Percentiles rank a stretch among this genome's conserved stretches.
These are phyloP conservation scores for Lasiodiplodia citricola DNA, from an alignment of 2,329 filamentous ascomycete genomes.

Conservation along the genomic window DNA sequence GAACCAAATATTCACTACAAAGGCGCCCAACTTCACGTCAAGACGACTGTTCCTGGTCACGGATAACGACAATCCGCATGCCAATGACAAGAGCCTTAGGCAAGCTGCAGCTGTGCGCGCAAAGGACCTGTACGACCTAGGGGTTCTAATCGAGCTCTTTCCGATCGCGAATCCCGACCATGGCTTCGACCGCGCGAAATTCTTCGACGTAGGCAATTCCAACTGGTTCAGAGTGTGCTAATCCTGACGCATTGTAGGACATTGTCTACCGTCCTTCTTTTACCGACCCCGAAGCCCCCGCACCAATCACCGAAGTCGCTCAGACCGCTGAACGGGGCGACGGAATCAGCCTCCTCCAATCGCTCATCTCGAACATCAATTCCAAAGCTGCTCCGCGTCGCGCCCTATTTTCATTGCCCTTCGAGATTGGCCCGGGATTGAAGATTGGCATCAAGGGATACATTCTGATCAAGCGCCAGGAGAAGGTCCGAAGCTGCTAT, in stretches of 20 bases:
- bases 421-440: conserved; percentile 85
- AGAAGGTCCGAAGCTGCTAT: conserved; percentile 80
- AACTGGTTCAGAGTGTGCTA: not conserved
- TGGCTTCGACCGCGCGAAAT: conserved; percentile 80
- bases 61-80: conserved; percentile 87
- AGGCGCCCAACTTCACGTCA: conserved; percentile 91
- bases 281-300: conserved; percentile 70
- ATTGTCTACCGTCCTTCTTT: conserved; percentile 80
- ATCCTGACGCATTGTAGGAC: conserved; percentile 60
- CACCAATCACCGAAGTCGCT: conserved; percentile 58
- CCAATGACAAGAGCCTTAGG: conserved; percentile 71
- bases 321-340: conserved; percentile 72
- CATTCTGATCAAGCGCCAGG: conserved; percentile 83
- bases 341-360: conserved; percentile 78
- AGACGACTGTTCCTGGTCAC: conserved; percentile 94
- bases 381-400: conserved; percentile 87
- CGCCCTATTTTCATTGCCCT: conserved; percentile 82
- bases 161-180: conserved; percentile 76
- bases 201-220: conserved; percentile 76
- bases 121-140: conserved; percentile 93
- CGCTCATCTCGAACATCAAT: conserved; percentile 84
- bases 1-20: conserved; percentile 95
- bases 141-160: conserved; percentile 90
- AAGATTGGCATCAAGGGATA: conserved; percentile 93
- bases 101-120: conserved; percentile 83